A percentile compares a stretch with the other conserved stretches of the same genome.
These are phyloP conservation scores for Penicillium cosmopolitanum DNA, from an alignment of 495 filamentous ascomycete species.

Conservation along the genomic window DNA sequence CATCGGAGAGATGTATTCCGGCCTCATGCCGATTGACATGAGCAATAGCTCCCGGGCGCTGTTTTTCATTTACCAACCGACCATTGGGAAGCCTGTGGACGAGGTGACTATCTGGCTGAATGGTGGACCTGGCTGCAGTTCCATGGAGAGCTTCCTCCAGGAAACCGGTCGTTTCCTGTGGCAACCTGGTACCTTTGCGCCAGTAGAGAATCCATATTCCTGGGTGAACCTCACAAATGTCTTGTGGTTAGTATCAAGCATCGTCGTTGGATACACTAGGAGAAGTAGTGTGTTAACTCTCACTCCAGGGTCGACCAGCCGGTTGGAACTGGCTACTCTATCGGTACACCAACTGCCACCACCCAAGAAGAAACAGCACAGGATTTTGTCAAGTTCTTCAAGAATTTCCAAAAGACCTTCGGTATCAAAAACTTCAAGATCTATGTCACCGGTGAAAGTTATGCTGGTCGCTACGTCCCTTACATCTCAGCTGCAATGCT, in stretches of 20 bases:
- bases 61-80: conserved; percentile 58
- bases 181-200: conserved; percentile 60
- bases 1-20: conserved; percentile 76
- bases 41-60: conserved; percentile 50
- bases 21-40: conserved; percentile 69
- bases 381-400: conserved; percentile 66
- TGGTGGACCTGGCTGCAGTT: conserved; percentile 70
- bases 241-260: conserved; percentile 49
- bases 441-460: conserved; percentile 65
- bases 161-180: conserved; percentile 69
- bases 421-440: conserved; percentile 64
- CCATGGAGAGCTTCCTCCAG: conserved; percentile 67
- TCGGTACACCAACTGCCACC: conserved; percentile 56
- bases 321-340: conserved; percentile 60
- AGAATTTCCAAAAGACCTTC: conserved; percentile 65
- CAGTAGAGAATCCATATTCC: conserved; percentile 63
- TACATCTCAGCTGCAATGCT: conserved; percentile 59
- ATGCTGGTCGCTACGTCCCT: conserved; percentile 58
- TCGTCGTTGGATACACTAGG: not conserved
- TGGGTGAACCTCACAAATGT: conserved; percentile 72
- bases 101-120: conserved; percentile 78
- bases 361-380: conserved; percentile 59
- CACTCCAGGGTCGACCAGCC: conserved; percentile 54
- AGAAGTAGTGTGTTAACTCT: conserved; percentile 3
- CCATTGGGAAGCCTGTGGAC: conserved; percentile 53